Evolutionary conservation across 768 basidiomycete species (phyloP).

Genomic region (Boletus bicolor): DNA sequence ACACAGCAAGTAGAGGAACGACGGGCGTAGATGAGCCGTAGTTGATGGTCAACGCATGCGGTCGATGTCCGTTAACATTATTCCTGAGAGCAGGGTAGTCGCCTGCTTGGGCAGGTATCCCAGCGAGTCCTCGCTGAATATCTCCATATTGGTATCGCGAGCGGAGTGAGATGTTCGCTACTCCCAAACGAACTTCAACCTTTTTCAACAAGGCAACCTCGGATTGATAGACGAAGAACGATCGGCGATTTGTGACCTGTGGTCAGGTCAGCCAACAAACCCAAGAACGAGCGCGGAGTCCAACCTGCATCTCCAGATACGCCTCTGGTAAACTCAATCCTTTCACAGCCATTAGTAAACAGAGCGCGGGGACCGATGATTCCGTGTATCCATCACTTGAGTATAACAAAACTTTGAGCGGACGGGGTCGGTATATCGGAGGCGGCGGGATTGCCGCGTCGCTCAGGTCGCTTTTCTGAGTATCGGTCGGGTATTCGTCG

Average conservation of each 20-base stretch:
- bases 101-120: constrained; percentile 3
- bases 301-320: constrained; percentile 80
- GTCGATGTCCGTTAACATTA: constrained; percentile 19
- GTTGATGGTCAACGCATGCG: constrained; percentile 20
- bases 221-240: constrained; percentile 88
- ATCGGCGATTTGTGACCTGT: constrained; percentile 61
- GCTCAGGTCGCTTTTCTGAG: constrained; percentile 14
- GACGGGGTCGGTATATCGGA: constrained; percentile 45
- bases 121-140: constrained; percentile 17
- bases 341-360: constrained; percentile 78
- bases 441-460: constrained; percentile 4
- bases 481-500: constrained; percentile 18
- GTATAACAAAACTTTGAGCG: constrained; percentile 75
- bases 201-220: constrained; percentile 73
- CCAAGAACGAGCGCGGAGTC: background rate
- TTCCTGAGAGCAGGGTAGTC: constrained; percentile 11
- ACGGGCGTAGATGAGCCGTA: constrained; percentile 16
- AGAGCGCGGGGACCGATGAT: constrained; percentile 81
- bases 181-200: constrained; percentile 55
- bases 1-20: constrained; percentile 1
- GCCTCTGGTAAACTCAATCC: constrained; percentile 77
- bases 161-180: constrained; percentile 16
- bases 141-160: constrained; percentile 26
- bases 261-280: background rate
- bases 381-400: constrained; percentile 92